phyloP scores from a whole-genome alignment of 345 rosid species.

The Xanthoceras sorbifolium region DNA sequence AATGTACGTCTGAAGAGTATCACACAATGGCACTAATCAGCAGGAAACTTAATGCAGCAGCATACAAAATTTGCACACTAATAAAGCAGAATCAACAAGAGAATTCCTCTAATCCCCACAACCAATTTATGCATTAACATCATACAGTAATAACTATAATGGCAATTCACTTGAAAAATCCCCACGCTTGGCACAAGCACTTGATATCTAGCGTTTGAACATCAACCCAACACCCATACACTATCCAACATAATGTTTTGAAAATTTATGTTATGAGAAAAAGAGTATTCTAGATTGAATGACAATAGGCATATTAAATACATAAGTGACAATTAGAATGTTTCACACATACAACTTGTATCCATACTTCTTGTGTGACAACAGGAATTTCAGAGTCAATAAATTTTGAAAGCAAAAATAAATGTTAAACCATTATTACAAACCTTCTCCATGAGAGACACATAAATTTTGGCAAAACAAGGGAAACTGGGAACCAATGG shows the following conservation, averaged over 20 bases:
- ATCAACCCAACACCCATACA: background rate
- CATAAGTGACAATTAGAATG: background rate
- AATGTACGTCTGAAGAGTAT: background rate
- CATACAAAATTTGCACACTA: background rate
- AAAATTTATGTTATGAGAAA: background rate
- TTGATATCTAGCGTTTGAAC: background rate
- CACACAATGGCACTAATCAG: background rate
- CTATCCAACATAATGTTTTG: background rate
- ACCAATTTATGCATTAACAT: background rate
- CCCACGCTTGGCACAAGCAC: background rate
- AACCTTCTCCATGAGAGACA: slow-evolving; percentile 98
- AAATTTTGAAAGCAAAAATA: background rate
- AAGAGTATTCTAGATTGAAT: background rate
- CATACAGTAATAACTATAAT: background rate
- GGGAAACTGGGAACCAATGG: slow-evolving; percentile 96
- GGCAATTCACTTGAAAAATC: background rate
- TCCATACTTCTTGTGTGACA: background rate
- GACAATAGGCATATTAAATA: background rate
- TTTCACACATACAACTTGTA: background rate
- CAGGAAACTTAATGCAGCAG: background rate
- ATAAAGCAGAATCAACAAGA: background rate
- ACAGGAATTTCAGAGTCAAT: background rate
- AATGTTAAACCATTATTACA: slow-evolving; percentile 18
- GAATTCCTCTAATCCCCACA: background rate
- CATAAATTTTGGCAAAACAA: slow-evolving; percentile 83